Evolutionary conservation across 2,329 filamentous ascomycete species (phyloP), one percentile per base, ranked within the genome.

Genomic region (Colletotrichum melonis): DNA sequence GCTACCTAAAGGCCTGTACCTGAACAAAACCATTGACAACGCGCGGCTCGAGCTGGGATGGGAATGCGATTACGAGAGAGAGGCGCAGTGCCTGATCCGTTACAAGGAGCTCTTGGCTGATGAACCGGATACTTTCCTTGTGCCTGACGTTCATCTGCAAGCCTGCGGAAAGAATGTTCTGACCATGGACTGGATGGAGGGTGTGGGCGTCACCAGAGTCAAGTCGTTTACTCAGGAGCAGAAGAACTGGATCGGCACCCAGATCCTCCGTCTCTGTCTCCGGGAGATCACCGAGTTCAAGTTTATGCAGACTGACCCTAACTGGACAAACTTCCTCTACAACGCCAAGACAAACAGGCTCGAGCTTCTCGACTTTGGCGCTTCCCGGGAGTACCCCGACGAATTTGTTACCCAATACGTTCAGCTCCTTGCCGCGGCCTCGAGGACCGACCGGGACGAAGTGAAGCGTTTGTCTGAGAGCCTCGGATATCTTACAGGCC

Each of bases 291-390:
- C 92, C 76, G 95, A 98, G 83, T 98, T 98, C 89, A 92, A 89
- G 74, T 98, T 97, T 86, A 99, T 99, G 97, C 97, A 99, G 85
- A 99, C 97, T 5, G 97, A 99, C 80, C 97, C 97, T 54, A 99
- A 99, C 86, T 99, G 97, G 97, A 98, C 96, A 42, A 99, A 99
- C 83, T 99, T 99, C 82, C 88, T 98, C 24, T 99, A 95, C 87
- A 97, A 98, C 78, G 86, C 91, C 1, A 78, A 86, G 24, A 91
- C 88, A 4, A 86, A 91, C 78, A 93, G 91, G 79, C 92, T 99
- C 16, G 95, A 98, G 82, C 90, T 99, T 1, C 91, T 99, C 65
- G 97, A 99, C 83, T 99, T 99, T 82, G 97, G 97, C 72, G 97
- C 97, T 46, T 95, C 93, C 24, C 89, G 97, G 78, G 96, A 95